Conservation (phyloP, 129 eudicot species). For the Tagetes patula region DNA sequence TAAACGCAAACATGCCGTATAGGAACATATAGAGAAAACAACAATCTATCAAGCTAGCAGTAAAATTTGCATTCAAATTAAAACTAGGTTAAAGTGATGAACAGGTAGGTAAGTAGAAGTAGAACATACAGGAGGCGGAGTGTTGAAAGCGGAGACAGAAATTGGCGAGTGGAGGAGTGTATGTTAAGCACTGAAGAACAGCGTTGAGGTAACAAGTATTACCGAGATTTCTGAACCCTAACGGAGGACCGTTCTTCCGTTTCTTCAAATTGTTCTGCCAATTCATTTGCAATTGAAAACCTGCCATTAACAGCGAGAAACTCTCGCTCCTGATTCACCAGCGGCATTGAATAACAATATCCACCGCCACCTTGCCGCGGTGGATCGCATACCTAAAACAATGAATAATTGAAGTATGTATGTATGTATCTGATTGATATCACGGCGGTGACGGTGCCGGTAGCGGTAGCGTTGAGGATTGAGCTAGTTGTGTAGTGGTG, state of each 20-base stretch:
- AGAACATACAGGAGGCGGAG: slow-evolving; percentile 56
- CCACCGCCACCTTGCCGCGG: slow-evolving; percentile 46
- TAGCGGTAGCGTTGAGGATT: slow-evolving; percentile 13
- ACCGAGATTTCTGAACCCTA: slow-evolving; percentile 89
- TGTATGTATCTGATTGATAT: not conserved
- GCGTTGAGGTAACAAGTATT: slow-evolving; percentile 90
- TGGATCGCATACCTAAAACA: slow-evolving; percentile 54
- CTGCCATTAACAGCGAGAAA: slow-evolving; percentile 55
- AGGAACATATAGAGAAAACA: not conserved
- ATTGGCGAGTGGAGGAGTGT: slow-evolving; percentile 96
- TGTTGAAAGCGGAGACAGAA: slow-evolving; percentile 73
- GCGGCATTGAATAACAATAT: slow-evolving; percentile 53
- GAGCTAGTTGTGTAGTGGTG: not conserved
- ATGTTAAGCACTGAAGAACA: slow-evolving; percentile 96
- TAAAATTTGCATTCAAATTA: not conserved
- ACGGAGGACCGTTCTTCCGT: slow-evolving; percentile 67
- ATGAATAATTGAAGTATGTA: not conserved
- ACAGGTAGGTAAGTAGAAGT: slow-evolving; percentile 2
- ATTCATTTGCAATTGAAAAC: slow-evolving; percentile 67
- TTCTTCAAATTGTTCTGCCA: slow-evolving; percentile 72
- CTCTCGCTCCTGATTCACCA: slow-evolving; percentile 49
- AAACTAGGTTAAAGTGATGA: slow-evolving; percentile 25
- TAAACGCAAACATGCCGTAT: slow-evolving; percentile 3
- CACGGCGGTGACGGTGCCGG: slow-evolving; percentile 9
- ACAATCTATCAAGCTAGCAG: not conserved